Evolutionary conservation across 2,329 filamentous ascomycete genomes (phyloP).

Genomic region (Verticillium dahliae): DNA sequence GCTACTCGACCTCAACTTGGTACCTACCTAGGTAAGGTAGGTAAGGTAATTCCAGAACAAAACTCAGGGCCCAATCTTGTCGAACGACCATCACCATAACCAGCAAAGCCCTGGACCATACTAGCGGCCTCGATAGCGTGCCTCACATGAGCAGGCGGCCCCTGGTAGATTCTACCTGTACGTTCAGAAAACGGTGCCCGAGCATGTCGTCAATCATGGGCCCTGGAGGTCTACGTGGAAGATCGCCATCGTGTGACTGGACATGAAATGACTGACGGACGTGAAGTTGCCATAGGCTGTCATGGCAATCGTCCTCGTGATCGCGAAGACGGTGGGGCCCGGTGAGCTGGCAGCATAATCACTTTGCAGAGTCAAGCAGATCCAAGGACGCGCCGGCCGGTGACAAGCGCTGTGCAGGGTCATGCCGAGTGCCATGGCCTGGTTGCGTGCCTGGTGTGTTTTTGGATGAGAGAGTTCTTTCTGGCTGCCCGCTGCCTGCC

Average conservation of each 20-base stretch:
- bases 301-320: neutral
- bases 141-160: neutral
- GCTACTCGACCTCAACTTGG: neutral
- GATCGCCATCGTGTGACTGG: neutral
- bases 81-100: neutral
- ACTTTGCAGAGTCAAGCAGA: neutral
- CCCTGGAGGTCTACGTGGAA: neutral
- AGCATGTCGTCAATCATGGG: neutral
- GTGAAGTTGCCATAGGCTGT: neutral
- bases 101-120: neutral
- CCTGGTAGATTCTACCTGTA: neutral
- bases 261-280: neutral
- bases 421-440: too few species aligned
- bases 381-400: neutral
- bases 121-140: neutral
- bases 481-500: conserved; percentile 1
- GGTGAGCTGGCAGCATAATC: neutral
- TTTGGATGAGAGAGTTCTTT: neutral
- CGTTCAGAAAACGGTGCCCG: too few species aligned
- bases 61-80: neutral
- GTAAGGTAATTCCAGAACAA: too few species aligned
- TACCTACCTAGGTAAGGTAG: too few species aligned
- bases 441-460: neutral
- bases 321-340: neutral
- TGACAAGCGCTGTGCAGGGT: neutral